Percentiles rank a stretch among this genome's conserved stretches.
Evolutionary conservation across 345 rosid genomes (phyloP).

Genomic region (Toxicodendron radicans): DNA sequence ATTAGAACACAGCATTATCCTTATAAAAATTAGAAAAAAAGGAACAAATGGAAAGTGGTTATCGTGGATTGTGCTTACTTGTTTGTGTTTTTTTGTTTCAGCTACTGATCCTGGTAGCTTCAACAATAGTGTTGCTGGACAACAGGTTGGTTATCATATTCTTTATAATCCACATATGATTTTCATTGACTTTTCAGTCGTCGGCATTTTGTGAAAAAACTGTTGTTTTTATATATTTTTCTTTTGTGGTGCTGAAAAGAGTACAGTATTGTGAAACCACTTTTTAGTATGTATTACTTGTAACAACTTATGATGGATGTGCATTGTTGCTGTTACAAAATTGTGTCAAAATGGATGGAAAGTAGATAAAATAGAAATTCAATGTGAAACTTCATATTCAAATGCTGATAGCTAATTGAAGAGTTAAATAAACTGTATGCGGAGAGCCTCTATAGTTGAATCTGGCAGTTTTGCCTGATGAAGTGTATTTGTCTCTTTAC

Average conservation of each 20-base stretch:
- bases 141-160: conserved; percentile 39
- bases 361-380: background rate
- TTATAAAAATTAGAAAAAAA: background rate
- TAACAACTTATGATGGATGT: background rate
- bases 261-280: background rate
- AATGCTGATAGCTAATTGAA: background rate
- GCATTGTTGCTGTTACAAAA: background rate
- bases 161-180: background rate
- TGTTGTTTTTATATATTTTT: background rate
- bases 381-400: background rate
- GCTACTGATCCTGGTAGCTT: conserved; percentile 54
- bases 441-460: background rate
- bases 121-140: conserved; percentile 56
- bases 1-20: background rate
- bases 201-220: background rate
- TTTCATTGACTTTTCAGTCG: conserved; percentile 4
- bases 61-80: background rate
- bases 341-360: background rate
- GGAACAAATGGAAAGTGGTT: background rate
- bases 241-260: background rate
- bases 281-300: background rate
- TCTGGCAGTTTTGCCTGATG: background rate
- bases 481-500: conserved; percentile 8
- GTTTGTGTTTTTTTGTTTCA: conserved; percentile 25
- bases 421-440: background rate